Evolutionary conservation across 2,329 filamentous ascomycete species (phyloP), one percentile per base, ranked within the genome.

Genomic region (Penicillium sp.): DNA sequence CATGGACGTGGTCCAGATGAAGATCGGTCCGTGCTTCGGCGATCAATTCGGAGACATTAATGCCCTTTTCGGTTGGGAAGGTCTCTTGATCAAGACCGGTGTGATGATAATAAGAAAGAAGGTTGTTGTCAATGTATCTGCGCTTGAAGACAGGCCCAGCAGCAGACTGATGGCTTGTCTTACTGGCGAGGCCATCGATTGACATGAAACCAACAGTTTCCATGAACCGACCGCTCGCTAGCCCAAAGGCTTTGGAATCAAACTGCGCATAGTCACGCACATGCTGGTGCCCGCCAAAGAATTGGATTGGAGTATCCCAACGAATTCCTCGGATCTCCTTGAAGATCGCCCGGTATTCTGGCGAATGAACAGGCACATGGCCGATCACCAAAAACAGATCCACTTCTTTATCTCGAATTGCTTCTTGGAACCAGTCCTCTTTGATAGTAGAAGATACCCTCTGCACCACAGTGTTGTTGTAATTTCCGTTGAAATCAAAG

Each of bases 141-240:
- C 91, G 80, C 46, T 78, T 77, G 64, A 95, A 96, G 1, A 74
- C 77, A 38, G 82, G 71, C 5, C 63, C 64, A 4, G 52, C 41
- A 49, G 45, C 28, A 46, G 38, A 57, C 29, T 59, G 53, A 64
- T 64, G 69, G 6, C 64, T 65, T 22, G 68, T 41, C 17, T 47
- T 67, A 1, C 72, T 73, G 8, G 70, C 70, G 19, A 84, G 64
- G 1, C 88, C 88, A 49, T 84, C 78, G 40, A 96, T 82, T 0
- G 89, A 95, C 79, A 93, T 82, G 78, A 93, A 97, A 2, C 91
- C 91, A 43, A 97, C 84, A 0, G 91, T 96, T 72, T 97, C 91
- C 75, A 96, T 85, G 68, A 96, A 97, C 1, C 91, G 80, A 4
- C 91, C 91, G 59, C 87, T 93, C 35, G 89, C 89, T 5, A 97